Evolutionary conservation across 192 early-diverging fungal genomes (phyloP), one percentile per base, ranked within the genome.

Genomic region (Backusella morwellensis): DNA sequence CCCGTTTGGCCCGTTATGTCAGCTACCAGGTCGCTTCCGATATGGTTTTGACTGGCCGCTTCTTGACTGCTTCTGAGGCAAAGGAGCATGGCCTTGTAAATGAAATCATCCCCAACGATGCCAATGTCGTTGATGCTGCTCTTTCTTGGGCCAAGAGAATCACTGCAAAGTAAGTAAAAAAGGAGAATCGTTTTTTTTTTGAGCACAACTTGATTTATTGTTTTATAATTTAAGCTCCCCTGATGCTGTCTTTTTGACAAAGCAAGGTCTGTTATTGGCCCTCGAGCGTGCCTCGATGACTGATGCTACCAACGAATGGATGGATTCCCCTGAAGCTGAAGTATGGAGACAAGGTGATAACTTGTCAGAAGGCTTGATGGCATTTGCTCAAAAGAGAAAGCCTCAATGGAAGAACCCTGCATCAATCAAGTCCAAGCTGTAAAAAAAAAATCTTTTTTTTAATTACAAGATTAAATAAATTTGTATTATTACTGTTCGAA

Each of bases 191-290:
- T 1, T 6, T 6, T 50, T 50, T 50, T 50, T 47, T 50, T 0
- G 4, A 50, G 4, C 4, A 17, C 36, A n/a, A 50, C 14, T 40
- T 52, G 17, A 29, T 23, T 52, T 73, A 41, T 56, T 63, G 56
- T 12, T 63, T 63, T 23, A 29, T 63, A 12, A 63, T 69, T 41
- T 41, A 34, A 85, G 81, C 66, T 85, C 84, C 19, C 84, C 84
- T n/a, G 84, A 85, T 74, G 83, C 82, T 32, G 84, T 85, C 36
- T 70, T 77, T 36, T 29, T 77, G 6, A 81, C 84, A 34, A 85
- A 85, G 56, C 75, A 70, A 68, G 84, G 80, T 6, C 35, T 80
- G 2, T 54, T 83, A 36, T 66, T 80, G 29, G 79, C 82, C n/a
- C 52, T 83, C 7, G 82, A 83, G 52, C 67, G 72, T 35, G 75